Percentiles rank a stretch among this genome's conserved stretches.
Evolutionary conservation across 192 early-diverging fungal genomes (phyloP).

Genomic region (Phycomyces blakesleeanus): DNA sequence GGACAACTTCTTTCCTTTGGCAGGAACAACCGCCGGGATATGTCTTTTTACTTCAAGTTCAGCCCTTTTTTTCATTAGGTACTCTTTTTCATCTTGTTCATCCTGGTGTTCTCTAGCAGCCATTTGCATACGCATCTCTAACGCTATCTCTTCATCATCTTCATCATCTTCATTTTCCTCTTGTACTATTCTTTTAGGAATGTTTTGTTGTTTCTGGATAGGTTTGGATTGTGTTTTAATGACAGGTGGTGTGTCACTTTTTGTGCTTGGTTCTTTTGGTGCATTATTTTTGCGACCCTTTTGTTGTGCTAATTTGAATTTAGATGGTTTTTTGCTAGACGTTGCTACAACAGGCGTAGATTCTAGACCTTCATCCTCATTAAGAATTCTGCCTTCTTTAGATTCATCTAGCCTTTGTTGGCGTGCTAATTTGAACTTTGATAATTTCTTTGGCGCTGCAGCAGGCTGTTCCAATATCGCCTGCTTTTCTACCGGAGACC

Average conservation of each 20-base stretch:
- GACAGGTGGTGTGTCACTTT: too few species aligned
- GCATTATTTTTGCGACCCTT: conserved; percentile 4
- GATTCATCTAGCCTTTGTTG: conserved; percentile 23
- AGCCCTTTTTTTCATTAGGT: background rate
- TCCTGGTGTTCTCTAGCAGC: background rate
- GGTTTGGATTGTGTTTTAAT: too few species aligned
- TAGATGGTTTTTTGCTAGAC: conserved; percentile 19
- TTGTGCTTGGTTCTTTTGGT: background rate
- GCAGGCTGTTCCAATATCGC: background rate
- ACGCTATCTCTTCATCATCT: background rate
- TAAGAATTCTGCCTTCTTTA: background rate
- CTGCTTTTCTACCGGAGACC: background rate
- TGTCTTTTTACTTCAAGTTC: background rate
- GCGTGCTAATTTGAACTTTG: conserved; percentile 20
- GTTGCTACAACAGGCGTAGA: conserved; percentile 9
- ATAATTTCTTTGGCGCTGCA: conserved; percentile 3
- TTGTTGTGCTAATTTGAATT: conserved; percentile 27
- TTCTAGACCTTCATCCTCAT: background rate
- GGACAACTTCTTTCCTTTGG: conserved; percentile 4
- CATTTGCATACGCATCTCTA: background rate
- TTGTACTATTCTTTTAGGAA: background rate
- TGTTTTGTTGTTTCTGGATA: background rate
- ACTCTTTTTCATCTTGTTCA: background rate
- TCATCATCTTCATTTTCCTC: background rate
- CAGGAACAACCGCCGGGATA: background rate